These are phyloP conservation scores for Metarhizium sp. DNA, from an alignment of 2,329 filamentous ascomycete species.

Conservation along the genomic window DNA sequence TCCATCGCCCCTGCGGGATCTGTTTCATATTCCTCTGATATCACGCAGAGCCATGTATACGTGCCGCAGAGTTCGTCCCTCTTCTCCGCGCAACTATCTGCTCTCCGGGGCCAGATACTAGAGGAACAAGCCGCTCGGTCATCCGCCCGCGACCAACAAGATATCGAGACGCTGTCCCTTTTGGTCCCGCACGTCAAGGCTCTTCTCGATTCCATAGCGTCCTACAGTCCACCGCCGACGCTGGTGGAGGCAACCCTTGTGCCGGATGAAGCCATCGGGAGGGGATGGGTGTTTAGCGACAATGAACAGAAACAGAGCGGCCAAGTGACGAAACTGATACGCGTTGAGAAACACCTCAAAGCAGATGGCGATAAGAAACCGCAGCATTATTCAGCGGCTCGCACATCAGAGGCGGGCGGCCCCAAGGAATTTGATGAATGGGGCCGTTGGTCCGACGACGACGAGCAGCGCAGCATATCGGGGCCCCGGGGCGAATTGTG, in stretches of 20 bases:
- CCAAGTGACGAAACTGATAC: conserved; percentile 22
- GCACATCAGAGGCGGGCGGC: not conserved
- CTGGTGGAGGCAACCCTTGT: conserved; percentile 35
- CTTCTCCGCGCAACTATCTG: conserved; percentile 25
- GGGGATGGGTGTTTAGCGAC: conserved; percentile 26
- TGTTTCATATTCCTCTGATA: not conserved
- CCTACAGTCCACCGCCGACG: conserved; percentile 19
- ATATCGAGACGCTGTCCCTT: conserved; percentile 28
- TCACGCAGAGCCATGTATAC: not conserved
- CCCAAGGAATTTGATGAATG: not conserved
- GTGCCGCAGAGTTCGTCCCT: conserved; percentile 12
- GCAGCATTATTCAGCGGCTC: not conserved
- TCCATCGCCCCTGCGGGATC: not conserved
- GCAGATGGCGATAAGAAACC: not conserved
- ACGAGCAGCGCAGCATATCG: not conserved
- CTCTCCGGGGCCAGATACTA: conserved; percentile 27
- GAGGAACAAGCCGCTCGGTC: conserved; percentile 21
- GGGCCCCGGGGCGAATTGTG: conserved; percentile 22
- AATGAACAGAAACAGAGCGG: conserved; percentile 18
- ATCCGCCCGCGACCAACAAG: conserved; percentile 25
- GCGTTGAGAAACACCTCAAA: conserved; percentile 15
- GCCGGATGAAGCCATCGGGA: conserved; percentile 29
- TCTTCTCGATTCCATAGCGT: conserved; percentile 30
- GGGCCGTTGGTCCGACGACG: conserved; percentile 16
- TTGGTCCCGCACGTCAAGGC: conserved; percentile 31